A percentile compares a stretch with the other conserved stretches of the same genome.
Conservation (phyloP, 1,284 basidiomycete species). For the Peniophora sp. region DNA sequence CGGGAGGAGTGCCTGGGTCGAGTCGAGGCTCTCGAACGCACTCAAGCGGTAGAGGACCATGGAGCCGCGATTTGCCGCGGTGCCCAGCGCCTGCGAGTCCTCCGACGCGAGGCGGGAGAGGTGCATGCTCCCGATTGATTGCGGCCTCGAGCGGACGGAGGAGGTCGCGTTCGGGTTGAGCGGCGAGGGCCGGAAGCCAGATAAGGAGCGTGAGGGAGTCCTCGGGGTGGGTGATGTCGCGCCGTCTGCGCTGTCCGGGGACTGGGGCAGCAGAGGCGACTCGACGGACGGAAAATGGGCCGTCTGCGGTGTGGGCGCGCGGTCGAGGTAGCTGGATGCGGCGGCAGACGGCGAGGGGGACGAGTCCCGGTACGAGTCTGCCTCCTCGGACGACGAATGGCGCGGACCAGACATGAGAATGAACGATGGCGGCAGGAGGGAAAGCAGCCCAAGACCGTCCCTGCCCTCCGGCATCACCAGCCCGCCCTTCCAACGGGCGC, state of each 20-base stretch:
- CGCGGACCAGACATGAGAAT: no score
- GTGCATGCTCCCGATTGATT: constrained; percentile 24
- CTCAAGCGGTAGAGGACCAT: constrained; percentile 66
- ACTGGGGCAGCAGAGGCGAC: constrained; percentile 18
- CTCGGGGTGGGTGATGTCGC: constrained; percentile 5
- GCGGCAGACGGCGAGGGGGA: not conserved
- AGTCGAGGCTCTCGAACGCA: constrained; percentile 19
- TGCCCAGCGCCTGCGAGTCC: constrained; percentile 33
- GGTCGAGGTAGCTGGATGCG: not conserved
- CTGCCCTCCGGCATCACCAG: no score
- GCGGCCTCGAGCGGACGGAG: constrained; percentile 19
- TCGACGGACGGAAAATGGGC: constrained; percentile 16
- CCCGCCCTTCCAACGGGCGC: no score
- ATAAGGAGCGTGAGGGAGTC: constrained; percentile 23
- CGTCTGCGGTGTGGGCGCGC: constrained; percentile 9
- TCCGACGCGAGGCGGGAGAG: constrained; percentile 39
- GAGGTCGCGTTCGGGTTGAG: constrained; percentile 32
- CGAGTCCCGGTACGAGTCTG: no score
- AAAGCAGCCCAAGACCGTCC: no score
- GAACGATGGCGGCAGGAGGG: no score
- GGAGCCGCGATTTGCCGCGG: constrained; percentile 33
- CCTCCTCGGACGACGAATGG: no score
- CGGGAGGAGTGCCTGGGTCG: constrained; percentile 25
- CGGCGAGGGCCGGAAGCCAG: constrained; percentile 35
- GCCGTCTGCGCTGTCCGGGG: constrained; percentile 10